Evolutionary conservation across 306 rosid genomes (phyloP).

Genomic region (Sechiopsis laciniata): DNA sequence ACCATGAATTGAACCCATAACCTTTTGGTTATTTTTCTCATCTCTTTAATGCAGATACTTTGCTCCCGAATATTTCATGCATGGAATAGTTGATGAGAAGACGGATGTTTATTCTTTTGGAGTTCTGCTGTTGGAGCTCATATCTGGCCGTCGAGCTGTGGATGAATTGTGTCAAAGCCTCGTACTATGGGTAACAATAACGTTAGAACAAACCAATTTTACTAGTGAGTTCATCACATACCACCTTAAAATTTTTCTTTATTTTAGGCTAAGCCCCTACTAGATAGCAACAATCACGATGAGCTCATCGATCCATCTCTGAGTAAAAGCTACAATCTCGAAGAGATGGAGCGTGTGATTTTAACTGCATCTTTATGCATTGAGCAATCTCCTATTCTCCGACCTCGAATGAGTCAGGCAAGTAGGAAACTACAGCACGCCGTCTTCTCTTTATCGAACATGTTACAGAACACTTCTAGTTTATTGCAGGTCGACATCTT

Average conservation of each 20-base stretch:
- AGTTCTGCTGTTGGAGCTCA: conserved; percentile 68
- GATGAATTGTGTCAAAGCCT: conserved; percentile 54
- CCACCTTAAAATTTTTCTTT: conserved; percentile 4
- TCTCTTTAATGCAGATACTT: conserved; percentile 51
- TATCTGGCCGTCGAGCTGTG: conserved; percentile 70
- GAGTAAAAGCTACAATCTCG: conserved; percentile 37
- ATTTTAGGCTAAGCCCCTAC: conserved; percentile 64
- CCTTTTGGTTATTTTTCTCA: background rate
- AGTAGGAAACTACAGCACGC: conserved; percentile 16
- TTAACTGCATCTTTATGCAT: conserved; percentile 75
- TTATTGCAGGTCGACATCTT: conserved; percentile 37
- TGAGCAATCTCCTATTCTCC: conserved; percentile 55
- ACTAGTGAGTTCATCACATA: conserved; percentile 2
- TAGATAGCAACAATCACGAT: conserved; percentile 34
- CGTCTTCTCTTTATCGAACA: too few relatives aligned
- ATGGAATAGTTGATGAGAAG: conserved; percentile 70
- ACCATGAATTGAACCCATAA: too few relatives aligned
- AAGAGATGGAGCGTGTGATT: conserved; percentile 47
- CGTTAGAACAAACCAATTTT: conserved; percentile 7
- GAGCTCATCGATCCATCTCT: conserved; percentile 68
- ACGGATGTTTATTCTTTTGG: conserved; percentile 79
- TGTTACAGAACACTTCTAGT: too few relatives aligned
- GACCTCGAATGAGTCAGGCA: conserved; percentile 84
- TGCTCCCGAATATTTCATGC: conserved; percentile 83
- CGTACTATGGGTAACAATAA: conserved; percentile 51